Evolutionary conservation across 192 early-diverging fungal species (phyloP), one percentile per base, ranked within the genome.

Genomic region (Radiomyces spectabilis): DNA sequence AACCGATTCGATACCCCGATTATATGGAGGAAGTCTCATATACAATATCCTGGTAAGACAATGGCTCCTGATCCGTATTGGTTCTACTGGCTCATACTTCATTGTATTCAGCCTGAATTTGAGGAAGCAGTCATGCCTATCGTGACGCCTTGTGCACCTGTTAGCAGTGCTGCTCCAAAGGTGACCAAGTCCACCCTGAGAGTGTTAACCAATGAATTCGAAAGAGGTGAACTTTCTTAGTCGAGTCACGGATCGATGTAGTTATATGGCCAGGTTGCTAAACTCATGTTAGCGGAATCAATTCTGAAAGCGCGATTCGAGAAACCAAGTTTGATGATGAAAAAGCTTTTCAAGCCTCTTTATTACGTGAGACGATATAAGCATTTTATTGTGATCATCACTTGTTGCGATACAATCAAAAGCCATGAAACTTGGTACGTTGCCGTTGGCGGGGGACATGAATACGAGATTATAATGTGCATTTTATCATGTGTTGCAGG

Each of bases 61-160:
- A 12, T 33, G 3, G 24, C 15, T 13, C 7, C 47, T 21, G 3
- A 31, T 5, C 24, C 9, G 18, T 25, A 25, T 19, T 25, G 21
- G 5, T 16, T 32, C 9, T 30, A 43, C 19, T 38, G 5, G 26
- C 13, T 46, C 9, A 13, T 3, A 6, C 5, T 30, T 26, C 29
- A n/a, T 30, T 15, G 22, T 30, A 18, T 32, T 15, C 25, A 55
- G 53, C n/a, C 34, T 18, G 51, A 54, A 27, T 66, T 59, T 30
- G 32, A 50, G 7, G 25, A 51, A 10, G 49, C 51, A 4, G 3
- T 55, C 16, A 55, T 66, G 53, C 52, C 64, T 1, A 66, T 66
- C 16, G 13, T 66, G 3, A 55, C 64, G 7, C 64, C 64, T 4
- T 66, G 64, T 50, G 54, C 55, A n/a, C 64, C 64, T 8, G 57